Evolutionary conservation across 371 early-diverging fungal species (phyloP).

Genomic region (Actinomortierella wolfii): DNA sequence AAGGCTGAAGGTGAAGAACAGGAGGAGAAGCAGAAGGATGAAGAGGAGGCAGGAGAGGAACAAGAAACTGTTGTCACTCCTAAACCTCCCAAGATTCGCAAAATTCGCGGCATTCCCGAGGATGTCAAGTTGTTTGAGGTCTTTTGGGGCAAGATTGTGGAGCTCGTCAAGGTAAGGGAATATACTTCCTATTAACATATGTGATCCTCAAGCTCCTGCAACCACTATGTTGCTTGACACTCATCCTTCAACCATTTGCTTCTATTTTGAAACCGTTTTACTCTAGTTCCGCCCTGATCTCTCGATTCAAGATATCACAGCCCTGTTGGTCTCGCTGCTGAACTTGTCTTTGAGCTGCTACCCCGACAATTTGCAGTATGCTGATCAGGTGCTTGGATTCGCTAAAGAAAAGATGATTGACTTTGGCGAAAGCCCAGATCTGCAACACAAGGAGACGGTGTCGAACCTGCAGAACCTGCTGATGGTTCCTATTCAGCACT

Average conservation of each 20-base stretch:
- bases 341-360: slow-evolving; percentile 93
- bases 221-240: neutral
- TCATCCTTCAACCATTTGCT: neutral
- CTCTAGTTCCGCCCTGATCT: slow-evolving; percentile 86
- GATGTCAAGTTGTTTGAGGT: slow-evolving; percentile 90
- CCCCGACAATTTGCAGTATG: slow-evolving; percentile 83
- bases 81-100: slow-evolving; percentile 41
- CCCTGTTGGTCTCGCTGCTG: slow-evolving; percentile 82
- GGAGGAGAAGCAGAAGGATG: slow-evolving; percentile 33
- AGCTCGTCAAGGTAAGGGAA: slow-evolving; percentile 76
- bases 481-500: slow-evolving; percentile 76
- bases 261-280: slow-evolving; percentile 1
- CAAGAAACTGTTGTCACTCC: slow-evolving; percentile 32
- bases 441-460: slow-evolving; percentile 64
- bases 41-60: slow-evolving; percentile 33
- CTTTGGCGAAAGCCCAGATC: slow-evolving; percentile 57
- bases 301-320: slow-evolving; percentile 86
- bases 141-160: slow-evolving; percentile 93
- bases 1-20: slow-evolving; percentile 28
- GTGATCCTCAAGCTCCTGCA: too few species aligned
- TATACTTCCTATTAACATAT: too few species aligned
- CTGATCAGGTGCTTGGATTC: slow-evolving; percentile 88
- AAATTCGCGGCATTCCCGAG: slow-evolving; percentile 76
- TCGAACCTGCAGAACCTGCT: slow-evolving; percentile 68
- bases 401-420: slow-evolving; percentile 71